Evolutionary conservation across 139 green algal genomes (phyloP).

Genomic region (Asterochloris erici): DNA sequence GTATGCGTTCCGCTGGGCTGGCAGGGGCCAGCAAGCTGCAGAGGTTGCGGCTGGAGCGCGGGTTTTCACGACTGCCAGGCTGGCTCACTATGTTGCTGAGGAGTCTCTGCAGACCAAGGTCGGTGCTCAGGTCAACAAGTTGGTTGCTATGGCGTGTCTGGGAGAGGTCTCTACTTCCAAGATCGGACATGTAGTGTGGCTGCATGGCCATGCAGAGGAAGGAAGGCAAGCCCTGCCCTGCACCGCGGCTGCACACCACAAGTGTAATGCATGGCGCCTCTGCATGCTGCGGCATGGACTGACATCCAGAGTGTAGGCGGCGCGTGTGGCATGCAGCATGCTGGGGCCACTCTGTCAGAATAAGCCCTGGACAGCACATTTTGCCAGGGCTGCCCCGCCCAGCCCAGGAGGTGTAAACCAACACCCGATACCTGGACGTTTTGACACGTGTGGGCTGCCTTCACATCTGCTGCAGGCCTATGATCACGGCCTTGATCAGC

Average conservation of each 20-base stretch:
- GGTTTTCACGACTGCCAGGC: slow-evolving; percentile 23
- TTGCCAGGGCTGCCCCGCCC: no score
- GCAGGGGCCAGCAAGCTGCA: slow-evolving; percentile 10
- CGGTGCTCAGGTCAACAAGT: background rate
- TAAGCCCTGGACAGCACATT: no score
- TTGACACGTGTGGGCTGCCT: no score
- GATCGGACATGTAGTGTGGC: background rate
- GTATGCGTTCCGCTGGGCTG: slow-evolving; percentile 44
- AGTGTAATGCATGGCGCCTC: no score
- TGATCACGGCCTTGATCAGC: background rate
- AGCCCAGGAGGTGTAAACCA: no score
- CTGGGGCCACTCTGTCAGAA: no score
- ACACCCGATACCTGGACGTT: no score
- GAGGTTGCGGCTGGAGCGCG: slow-evolving; percentile 5
- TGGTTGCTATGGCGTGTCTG: background rate
- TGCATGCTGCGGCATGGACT: no score
- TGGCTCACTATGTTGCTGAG: slow-evolving; percentile 29
- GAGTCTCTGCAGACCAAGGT: slow-evolving; percentile 22
- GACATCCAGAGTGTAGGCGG: no score
- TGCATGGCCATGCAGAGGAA: background rate
- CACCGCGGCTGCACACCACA: no score
- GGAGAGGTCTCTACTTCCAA: background rate
- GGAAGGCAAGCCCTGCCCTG: no score
- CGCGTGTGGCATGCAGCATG: no score
- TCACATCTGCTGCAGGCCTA: background rate